Conservation (phyloP, 805 yeast genomes). For the Cyberlindnera nakhonratchasimensis region DNA sequence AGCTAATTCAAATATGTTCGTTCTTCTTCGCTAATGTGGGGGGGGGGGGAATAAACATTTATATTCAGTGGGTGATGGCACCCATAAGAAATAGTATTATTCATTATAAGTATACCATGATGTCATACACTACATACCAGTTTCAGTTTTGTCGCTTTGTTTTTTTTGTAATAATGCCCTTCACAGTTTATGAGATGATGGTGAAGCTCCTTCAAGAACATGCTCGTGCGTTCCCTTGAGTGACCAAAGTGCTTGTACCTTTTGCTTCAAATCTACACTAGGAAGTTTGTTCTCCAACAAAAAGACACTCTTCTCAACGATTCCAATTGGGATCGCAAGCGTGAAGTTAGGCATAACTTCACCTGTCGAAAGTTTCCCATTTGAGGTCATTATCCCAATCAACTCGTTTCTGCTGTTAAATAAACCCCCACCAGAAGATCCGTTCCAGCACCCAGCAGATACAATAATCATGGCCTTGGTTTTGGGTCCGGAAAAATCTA, state of each 20-base stretch:
- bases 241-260: conserved; percentile 24
- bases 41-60: too few relatives aligned
- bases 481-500: conserved; percentile 9
- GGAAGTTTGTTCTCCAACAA: conserved; percentile 15
- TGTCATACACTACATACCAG: too few relatives aligned
- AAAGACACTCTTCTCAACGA: conserved; percentile 23
- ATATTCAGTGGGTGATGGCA: too few relatives aligned
- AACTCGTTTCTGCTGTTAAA: conserved; percentile 24
- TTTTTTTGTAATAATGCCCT: too few relatives aligned
- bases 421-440: conserved; percentile 31
- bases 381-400: conserved; percentile 30
- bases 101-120: too few relatives aligned
- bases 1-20: too few relatives aligned
- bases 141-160: too few relatives aligned
- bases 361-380: conserved; percentile 28
- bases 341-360: conserved; percentile 29
- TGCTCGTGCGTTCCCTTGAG: conserved; percentile 22
- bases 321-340: conserved; percentile 25
- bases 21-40: too few relatives aligned
- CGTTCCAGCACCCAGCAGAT: conserved; percentile 31
- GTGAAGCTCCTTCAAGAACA: conserved; percentile 5
- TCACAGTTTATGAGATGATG: conserved; percentile 5
- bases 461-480: conserved; percentile 22
- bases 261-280: conserved; percentile 13
- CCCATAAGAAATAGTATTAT: too few relatives aligned